Percentiles rank a stretch among this genome's conserved stretches.
Evolutionary conservation across 768 basidiomycete genomes (phyloP).

Genomic region (Lentinula guzmanii): DNA sequence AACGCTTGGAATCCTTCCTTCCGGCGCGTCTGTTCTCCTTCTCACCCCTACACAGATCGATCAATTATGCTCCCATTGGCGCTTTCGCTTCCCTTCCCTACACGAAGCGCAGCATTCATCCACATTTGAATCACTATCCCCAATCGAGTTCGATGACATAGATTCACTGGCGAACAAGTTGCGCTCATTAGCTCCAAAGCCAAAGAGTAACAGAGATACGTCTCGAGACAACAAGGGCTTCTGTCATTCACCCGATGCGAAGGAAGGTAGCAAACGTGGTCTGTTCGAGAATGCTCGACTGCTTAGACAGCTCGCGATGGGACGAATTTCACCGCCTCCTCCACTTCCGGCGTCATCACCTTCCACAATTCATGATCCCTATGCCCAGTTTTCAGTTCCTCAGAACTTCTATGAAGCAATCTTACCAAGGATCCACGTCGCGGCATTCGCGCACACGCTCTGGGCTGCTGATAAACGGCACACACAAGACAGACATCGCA

Average conservation of each 20-base stretch:
- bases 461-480: not conserved
- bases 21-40: constrained; percentile 1
- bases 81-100: not conserved
- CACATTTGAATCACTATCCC: not conserved
- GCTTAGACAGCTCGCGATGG: not conserved
- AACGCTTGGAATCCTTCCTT: not conserved
- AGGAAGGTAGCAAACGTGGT: not conserved
- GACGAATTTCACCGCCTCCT: not conserved
- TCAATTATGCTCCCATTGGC: not conserved
- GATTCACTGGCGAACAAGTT: not conserved
- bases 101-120: not conserved
- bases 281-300: not conserved
- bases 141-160: not conserved
- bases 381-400: not conserved
- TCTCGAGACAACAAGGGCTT: not conserved
- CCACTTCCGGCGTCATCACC: not conserved
- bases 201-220: not conserved
- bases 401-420: not conserved
- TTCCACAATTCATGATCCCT: not conserved
- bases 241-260: not conserved
- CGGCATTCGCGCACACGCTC: not conserved
- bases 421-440: not conserved
- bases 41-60: not conserved
- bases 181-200: not conserved
- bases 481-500: not conserved